These are phyloP conservation scores for Cladosporium sp. DNA, from an alignment of 2,329 filamentous ascomycete genomes.

Conservation along the genomic window DNA sequence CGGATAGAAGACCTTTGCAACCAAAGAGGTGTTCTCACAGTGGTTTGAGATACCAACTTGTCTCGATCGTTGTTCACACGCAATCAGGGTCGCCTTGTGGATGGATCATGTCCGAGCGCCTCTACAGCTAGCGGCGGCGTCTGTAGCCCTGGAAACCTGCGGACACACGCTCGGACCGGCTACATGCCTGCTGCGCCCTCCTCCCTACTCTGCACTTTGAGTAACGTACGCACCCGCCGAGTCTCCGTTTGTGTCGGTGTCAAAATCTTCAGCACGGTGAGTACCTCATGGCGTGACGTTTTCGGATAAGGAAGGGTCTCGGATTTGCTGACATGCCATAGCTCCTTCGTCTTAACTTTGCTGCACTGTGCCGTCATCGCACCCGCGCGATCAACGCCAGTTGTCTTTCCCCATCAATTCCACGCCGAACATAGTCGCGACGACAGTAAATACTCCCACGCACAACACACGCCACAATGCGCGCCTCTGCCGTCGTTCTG, in stretches of 20 bases:
- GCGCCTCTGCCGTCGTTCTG: slow-evolving; percentile 47
- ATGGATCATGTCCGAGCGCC: neutral
- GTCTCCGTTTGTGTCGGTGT: neutral
- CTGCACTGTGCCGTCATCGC: neutral
- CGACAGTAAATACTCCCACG: neutral
- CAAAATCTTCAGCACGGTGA: slow-evolving; percentile 7
- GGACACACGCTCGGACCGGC: neutral
- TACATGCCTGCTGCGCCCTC: neutral
- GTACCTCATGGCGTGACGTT: neutral
- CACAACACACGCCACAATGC: slow-evolving; percentile 37
- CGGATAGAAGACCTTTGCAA: too few relatives aligned
- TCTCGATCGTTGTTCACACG: too few relatives aligned
- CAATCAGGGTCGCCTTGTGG: neutral
- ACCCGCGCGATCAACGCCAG: neutral
- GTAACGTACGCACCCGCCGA: neutral
- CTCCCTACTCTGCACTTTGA: neutral
- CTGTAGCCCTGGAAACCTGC: neutral
- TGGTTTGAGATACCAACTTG: too few relatives aligned
- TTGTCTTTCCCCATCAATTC: slow-evolving; percentile 1
- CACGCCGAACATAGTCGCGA: neutral
- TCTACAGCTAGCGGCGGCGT: neutral
- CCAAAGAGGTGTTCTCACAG: too few relatives aligned
- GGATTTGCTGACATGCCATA: neutral
- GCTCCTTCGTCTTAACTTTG: slow-evolving; percentile 7
- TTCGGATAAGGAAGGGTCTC: neutral